Evolutionary conservation across 2,329 filamentous ascomycete genomes (phyloP).

Genomic region (Ceratocystis colombiana): DNA sequence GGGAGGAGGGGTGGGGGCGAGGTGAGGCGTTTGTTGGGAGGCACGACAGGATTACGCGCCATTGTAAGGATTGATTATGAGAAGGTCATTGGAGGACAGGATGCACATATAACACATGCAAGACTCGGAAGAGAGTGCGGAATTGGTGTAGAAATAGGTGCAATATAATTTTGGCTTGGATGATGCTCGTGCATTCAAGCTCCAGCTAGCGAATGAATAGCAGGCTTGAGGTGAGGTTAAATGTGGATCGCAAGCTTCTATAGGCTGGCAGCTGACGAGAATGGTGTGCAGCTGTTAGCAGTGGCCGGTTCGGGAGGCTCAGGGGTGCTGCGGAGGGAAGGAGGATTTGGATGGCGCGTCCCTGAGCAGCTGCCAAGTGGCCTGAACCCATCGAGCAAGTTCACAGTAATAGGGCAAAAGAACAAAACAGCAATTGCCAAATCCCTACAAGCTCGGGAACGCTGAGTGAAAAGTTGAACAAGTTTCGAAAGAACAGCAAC

Average conservation of each 20-base stretch:
- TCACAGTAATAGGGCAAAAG: not conserved
- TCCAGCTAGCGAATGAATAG: not conserved
- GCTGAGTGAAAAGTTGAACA: not conserved
- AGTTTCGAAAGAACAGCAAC: not conserved
- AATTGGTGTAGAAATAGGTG: not conserved
- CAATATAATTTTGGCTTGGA: not conserved
- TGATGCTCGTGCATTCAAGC: not conserved
- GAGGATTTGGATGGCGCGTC: constrained; percentile 13
- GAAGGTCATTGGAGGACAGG: constrained; percentile 9
- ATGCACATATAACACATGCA: not conserved
- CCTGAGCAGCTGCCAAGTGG: constrained; percentile 23
- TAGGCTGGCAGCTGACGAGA: not conserved
- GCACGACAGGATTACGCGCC: constrained; percentile 5
- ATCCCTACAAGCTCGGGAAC: not conserved
- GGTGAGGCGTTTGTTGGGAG: constrained; percentile 17
- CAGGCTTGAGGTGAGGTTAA: constrained; percentile 15
- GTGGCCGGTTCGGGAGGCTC: not conserved
- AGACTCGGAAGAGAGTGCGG: not conserved
- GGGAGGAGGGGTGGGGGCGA: constrained; percentile 24
- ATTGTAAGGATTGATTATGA: constrained; percentile 12
- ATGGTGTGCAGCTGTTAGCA: not conserved
- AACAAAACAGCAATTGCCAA: constrained; percentile 3
- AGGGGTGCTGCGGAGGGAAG: constrained; percentile 3
- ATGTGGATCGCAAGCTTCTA: constrained; percentile 9
- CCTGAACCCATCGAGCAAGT: constrained; percentile 15